Conservation (phyloP, 805 yeast genomes). For the Pichia membranifaciens region DNA sequence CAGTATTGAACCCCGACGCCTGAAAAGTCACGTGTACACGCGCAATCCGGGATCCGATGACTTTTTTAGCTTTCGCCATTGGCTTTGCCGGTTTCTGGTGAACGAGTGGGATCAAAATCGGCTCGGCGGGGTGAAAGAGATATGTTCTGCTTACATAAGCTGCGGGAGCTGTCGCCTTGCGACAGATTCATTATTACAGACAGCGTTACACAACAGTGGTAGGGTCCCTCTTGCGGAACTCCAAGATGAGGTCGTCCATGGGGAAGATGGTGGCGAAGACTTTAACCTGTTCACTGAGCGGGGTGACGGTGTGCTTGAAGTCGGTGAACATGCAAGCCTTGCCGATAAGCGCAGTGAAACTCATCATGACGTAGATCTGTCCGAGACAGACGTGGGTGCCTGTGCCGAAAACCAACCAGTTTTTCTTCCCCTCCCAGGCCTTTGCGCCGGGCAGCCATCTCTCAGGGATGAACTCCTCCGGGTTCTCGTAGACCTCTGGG, state of each 20-base stretch:
- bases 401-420: constrained; percentile 95
- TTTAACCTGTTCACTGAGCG: constrained; percentile 81
- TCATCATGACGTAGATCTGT: constrained; percentile 85
- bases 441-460: constrained; percentile 83
- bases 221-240: constrained; percentile 66
- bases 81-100: background rate
- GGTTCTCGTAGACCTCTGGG: constrained; percentile 92
- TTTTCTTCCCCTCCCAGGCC: constrained; percentile 71
- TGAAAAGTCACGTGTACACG: background rate
- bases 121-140: no score
- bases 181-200: background rate
- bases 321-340: constrained; percentile 80
- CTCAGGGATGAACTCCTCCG: constrained; percentile 92
- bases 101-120: background rate
- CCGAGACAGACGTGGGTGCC: constrained; percentile 98
- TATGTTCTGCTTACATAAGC: no score
- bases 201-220: constrained; percentile 7
- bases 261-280: constrained; percentile 99
- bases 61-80: background rate
- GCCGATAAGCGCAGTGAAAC: constrained; percentile 86
- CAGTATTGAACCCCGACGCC: background rate
- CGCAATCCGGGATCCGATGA: background rate
- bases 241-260: constrained; percentile 81
- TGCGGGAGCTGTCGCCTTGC: no score
- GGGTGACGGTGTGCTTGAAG: constrained; percentile 77